Conservation (phyloP, 352 stramenopile species). For the Pythium phragmiticola region DNA sequence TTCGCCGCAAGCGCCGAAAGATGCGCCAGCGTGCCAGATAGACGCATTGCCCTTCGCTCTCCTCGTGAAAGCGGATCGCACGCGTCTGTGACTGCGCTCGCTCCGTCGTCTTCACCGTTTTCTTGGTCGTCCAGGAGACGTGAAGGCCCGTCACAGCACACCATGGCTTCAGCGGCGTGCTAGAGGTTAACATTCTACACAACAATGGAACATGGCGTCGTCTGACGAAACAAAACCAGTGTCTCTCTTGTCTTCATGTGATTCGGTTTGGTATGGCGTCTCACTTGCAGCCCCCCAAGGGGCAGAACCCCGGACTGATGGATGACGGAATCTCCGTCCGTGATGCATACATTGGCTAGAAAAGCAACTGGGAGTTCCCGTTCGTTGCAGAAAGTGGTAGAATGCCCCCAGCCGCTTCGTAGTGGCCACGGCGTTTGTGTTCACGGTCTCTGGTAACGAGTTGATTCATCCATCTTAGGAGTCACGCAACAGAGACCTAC, state of each 20-base stretch:
- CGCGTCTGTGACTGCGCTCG: not conserved
- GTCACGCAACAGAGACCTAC: too few species aligned
- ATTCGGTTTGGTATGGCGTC: not conserved
- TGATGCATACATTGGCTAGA: too few species aligned
- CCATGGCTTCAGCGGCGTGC: not conserved
- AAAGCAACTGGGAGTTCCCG: too few species aligned
- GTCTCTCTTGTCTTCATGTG: not conserved
- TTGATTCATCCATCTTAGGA: too few species aligned
- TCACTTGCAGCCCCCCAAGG: too few species aligned
- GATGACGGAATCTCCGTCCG: too few species aligned
- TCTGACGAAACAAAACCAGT: not conserved
- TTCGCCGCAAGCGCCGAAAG: slow-evolving; percentile 98
- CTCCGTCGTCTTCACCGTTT: not conserved
- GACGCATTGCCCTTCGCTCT: slow-evolving; percentile 37
- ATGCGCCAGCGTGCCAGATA: slow-evolving; percentile 99
- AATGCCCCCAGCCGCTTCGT: too few species aligned
- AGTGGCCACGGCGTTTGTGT: too few species aligned
- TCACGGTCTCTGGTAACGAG: too few species aligned
- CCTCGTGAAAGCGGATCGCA: not conserved
- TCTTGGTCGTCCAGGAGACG: not conserved
- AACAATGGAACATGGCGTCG: not conserved
- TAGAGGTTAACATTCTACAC: not conserved
- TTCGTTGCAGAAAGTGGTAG: too few species aligned
- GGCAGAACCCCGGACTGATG: too few species aligned
- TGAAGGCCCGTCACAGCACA: not conserved